Conservation (phyloP, 2,329 filamentous ascomycete species). For the Colletotrichum incanum region DNA sequence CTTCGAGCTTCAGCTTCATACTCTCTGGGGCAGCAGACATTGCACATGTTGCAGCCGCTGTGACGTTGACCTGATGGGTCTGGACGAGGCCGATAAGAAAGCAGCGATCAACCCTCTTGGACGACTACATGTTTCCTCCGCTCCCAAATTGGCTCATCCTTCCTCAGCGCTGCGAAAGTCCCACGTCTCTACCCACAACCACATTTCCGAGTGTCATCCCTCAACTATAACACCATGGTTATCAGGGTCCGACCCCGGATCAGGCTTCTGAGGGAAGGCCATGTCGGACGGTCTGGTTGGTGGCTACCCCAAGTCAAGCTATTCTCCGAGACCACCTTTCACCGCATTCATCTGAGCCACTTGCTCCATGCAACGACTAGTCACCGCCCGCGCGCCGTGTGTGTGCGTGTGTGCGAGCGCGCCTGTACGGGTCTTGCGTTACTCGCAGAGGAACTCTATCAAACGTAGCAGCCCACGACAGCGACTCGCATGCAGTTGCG, state of each 20-base stretch:
- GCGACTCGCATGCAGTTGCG: constrained; percentile 15
- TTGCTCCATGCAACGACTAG: constrained; percentile 13
- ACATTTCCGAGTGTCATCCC: constrained; percentile 13
- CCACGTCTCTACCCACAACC: constrained; percentile 18
- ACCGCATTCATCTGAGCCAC: constrained; percentile 37
- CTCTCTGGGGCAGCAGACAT: background rate
- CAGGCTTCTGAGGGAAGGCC: constrained; percentile 15
- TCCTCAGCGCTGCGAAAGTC: constrained; percentile 16
- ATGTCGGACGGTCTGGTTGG: constrained; percentile 17
- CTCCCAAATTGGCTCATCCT: background rate
- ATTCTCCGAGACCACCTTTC: constrained; percentile 16
- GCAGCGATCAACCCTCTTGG: constrained; percentile 30
- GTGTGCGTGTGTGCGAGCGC: background rate
- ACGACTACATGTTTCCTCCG: background rate
- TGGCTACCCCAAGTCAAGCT: constrained; percentile 3
- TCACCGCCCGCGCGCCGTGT: background rate
- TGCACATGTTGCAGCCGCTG: constrained; percentile 19
- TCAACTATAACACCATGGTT: constrained; percentile 28
- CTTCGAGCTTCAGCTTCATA: constrained; percentile 7
- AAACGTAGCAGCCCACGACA: background rate
- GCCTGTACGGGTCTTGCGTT: constrained; percentile 3
- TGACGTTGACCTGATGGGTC: constrained; percentile 1
- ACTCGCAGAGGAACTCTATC: constrained; percentile 23
- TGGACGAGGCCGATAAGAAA: constrained; percentile 24
- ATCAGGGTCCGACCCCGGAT: constrained; percentile 40